Base-by-base conservation (phyloP, 2,329 filamentous ascomycete genomes). In the Cadophora sp. region DNA sequence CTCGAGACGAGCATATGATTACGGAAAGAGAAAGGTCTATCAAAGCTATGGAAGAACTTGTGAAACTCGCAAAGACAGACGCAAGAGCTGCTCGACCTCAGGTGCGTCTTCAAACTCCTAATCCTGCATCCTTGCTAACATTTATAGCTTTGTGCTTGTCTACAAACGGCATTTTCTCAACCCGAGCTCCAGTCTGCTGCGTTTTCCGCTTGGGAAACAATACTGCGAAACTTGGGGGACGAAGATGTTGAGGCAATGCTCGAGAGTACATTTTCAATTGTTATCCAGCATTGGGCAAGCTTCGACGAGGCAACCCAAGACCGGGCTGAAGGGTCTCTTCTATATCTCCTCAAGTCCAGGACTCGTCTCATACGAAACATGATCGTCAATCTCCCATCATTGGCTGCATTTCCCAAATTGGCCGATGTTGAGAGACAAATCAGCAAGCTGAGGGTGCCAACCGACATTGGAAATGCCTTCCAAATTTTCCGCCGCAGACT, bases 221-320 rank as follows among this genome's bases (percentile, higher is more conserved):
- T 99, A 80, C 85, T 98, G 20, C 85, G 81, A 33, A 87, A 89
- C 61, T 84, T 98, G 58, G 89, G 90, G 11, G 89, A 90, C 65
- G 90, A 94, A 27, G 94, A 97, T 74, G 84, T 97, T 6, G 89
- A 91, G 71, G 84, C 88, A 30, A 84, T 97, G 45, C 82, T 98
- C 9, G 94, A 97, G 76, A 94, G 95, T 66, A 97, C 94, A 0
- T 93, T 98, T 72, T 94, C 94, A 62, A 87, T 97, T 48, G 89
- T 98, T 59, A 89, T 91, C 27, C 89, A 91, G 72, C 90, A 96
- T 74, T 99, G 96, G 96, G 71, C 78, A 4, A 76, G 74, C 0
- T 89, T 98, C 65, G 87, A 89, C 24, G 81, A 84, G 4, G 77
- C 82, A 3, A 89, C 89, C 1, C 87, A 86, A 69, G 75, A 83